phyloP scores from a whole-genome alignment of 805 yeast species.

The Barnettozyma sucrosica region DNA sequence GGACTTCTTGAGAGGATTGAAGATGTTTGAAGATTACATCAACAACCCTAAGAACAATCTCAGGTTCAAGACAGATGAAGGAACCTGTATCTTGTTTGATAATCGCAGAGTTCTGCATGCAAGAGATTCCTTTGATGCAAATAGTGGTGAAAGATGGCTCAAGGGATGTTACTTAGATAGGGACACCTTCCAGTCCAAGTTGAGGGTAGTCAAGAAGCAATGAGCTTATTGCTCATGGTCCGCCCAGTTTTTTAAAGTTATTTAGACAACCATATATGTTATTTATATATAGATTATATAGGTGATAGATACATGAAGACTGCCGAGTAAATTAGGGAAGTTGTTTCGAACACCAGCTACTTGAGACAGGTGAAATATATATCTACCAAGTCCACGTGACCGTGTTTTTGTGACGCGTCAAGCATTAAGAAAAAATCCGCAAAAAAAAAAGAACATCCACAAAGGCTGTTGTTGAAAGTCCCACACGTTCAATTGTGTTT shows the following conservation, averaged over 20 bases:
- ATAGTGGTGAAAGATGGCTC: constrained; percentile 55
- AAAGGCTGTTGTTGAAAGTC: not conserved
- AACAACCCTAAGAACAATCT: constrained; percentile 49
- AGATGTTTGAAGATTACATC: constrained; percentile 53
- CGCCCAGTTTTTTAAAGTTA: too few relatives aligned
- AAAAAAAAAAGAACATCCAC: not conserved
- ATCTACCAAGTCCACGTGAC: not conserved
- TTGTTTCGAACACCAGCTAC: too few relatives aligned
- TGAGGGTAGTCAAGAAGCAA: constrained; percentile 32
- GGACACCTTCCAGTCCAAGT: constrained; percentile 61
- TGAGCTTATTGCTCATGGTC: too few relatives aligned
- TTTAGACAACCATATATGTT: too few relatives aligned
- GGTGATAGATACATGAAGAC: too few relatives aligned
- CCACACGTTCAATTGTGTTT: not conserved
- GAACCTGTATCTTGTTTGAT: constrained; percentile 61
- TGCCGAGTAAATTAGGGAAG: too few relatives aligned
- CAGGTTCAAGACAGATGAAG: constrained; percentile 48
- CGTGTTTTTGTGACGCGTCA: not conserved
- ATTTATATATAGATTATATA: too few relatives aligned
- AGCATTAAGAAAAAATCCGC: not conserved
- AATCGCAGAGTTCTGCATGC: constrained; percentile 70
- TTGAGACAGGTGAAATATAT: not conserved
- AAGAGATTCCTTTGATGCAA: constrained; percentile 42
- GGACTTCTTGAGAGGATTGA: constrained; percentile 54
- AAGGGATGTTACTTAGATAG: constrained; percentile 73